These are phyloP conservation scores for Trichoderma gracile DNA, from an alignment of 2,329 filamentous ascomycete species.

Conservation along the genomic window DNA sequence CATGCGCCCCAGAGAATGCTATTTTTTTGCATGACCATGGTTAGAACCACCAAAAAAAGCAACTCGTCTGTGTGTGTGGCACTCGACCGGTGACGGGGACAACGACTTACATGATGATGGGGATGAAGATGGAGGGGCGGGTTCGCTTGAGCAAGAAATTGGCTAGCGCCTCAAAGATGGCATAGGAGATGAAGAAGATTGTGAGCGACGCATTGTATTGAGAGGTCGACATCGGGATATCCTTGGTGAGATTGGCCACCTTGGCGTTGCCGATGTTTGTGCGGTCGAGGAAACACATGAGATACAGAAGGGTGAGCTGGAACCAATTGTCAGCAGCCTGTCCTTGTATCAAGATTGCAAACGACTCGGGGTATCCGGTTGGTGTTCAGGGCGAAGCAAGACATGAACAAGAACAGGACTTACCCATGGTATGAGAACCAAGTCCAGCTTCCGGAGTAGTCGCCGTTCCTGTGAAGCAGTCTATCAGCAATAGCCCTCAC, in stretches of 20 bases:
- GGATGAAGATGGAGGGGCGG: slow-evolving; percentile 76
- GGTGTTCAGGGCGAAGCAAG: not conserved
- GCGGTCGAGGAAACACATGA: slow-evolving; percentile 72
- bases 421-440: slow-evolving; percentile 61
- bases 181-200: slow-evolving; percentile 86
- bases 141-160: slow-evolving; percentile 78
- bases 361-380: not conserved
- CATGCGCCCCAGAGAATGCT: slow-evolving; percentile 63
- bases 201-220: slow-evolving; percentile 76
- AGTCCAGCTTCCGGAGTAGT: slow-evolving; percentile 62
- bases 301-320: slow-evolving; percentile 67
- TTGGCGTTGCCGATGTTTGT: slow-evolving; percentile 77
- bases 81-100: not conserved
- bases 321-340: slow-evolving; percentile 7
- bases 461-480: slow-evolving; percentile 54
- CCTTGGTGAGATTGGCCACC: slow-evolving; percentile 49
- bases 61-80: no score
- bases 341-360: not conserved
- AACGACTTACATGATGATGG: slow-evolving; percentile 68
- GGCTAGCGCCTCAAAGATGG: slow-evolving; percentile 74
- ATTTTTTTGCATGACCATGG: not conserved
- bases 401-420: slow-evolving; percentile 26
- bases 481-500: not conserved
- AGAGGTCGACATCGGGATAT: slow-evolving; percentile 58
- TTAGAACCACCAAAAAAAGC: slow-evolving; percentile 31